Evolutionary conservation across 176 grass and related monocot genomes (phyloP).

Genomic region (Avena sativa): DNA sequence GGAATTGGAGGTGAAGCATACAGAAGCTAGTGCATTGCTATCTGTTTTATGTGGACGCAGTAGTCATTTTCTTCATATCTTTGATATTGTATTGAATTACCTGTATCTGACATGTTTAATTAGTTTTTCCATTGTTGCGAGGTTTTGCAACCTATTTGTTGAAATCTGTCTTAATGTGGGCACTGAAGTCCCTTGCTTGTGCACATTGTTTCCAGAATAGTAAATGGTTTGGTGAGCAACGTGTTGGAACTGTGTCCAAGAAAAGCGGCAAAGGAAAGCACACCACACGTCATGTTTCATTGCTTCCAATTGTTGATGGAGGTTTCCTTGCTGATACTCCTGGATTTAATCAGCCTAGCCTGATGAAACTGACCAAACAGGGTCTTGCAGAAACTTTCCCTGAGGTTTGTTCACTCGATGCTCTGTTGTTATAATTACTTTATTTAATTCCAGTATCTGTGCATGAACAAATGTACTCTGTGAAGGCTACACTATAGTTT

Average conservation of each 20-base stretch:
- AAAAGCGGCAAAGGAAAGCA: constrained; percentile 97
- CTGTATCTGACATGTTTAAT: constrained; percentile 19
- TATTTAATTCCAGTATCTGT: constrained; percentile 15
- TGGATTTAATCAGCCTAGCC: constrained; percentile 95
- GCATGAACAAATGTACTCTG: neutral
- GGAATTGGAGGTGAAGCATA: neutral
- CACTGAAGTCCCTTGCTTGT: constrained; percentile 28
- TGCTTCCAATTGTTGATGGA: constrained; percentile 77
- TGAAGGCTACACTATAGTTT: constrained; percentile 11
- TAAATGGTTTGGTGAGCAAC: constrained; percentile 98
- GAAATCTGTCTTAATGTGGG: constrained; percentile 11
- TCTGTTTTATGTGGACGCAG: neutral
- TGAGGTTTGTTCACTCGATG: constrained; percentile 56
- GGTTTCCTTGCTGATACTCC: constrained; percentile 98
- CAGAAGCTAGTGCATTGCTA: neutral
- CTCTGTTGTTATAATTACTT: neutral
- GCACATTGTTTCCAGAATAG: constrained; percentile 60
- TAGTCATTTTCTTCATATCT: neutral
- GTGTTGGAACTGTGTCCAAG: constrained; percentile 90
- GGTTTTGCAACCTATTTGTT: neutral
- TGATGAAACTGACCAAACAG: constrained; percentile 90
- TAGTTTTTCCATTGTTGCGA: neutral
- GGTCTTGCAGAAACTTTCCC: constrained; percentile 82
- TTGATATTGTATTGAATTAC: neutral
- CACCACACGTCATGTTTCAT: constrained; percentile 91